These are phyloP conservation scores for Pseudogymnoascus sp. DNA, from an alignment of 2,329 filamentous ascomycete species.

Conservation along the genomic window DNA sequence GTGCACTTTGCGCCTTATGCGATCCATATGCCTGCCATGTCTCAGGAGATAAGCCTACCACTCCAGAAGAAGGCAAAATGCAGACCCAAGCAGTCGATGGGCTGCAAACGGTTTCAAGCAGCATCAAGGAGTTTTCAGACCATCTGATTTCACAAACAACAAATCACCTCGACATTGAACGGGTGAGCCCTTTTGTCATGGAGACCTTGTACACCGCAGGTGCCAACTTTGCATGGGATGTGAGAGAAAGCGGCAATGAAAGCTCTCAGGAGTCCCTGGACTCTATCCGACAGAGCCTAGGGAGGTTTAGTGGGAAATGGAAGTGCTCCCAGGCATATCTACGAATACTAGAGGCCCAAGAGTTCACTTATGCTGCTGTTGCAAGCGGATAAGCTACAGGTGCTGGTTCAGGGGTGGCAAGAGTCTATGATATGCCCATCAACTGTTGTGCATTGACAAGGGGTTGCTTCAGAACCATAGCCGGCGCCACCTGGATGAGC, in stretches of 20 bases:
- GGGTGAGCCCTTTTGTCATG: conserved; percentile 30
- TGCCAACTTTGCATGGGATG: conserved; percentile 31
- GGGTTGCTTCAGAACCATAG: not conserved
- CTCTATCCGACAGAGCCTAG: conserved; percentile 25
- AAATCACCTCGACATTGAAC: conserved; percentile 21
- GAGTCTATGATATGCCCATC: not conserved
- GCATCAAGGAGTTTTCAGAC: conserved; percentile 25
- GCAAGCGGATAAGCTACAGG: not conserved
- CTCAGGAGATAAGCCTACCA: conserved; percentile 14
- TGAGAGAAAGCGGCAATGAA: conserved; percentile 30
- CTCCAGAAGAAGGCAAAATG: conserved; percentile 24
- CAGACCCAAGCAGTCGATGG: conserved; percentile 29
- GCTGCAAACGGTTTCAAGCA: conserved; percentile 25
- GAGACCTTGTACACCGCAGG: conserved; percentile 32
- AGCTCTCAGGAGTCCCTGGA: conserved; percentile 25
- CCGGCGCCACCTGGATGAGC: not conserved
- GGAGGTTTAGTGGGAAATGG: conserved; percentile 28
- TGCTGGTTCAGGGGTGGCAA: not conserved
- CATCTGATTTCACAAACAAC: conserved; percentile 20
- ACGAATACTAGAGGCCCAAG: conserved; percentile 30
- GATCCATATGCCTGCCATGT: conserved; percentile 31
- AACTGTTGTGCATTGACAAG: not conserved
- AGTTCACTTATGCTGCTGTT: conserved; percentile 26
- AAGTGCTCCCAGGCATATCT: conserved; percentile 31
- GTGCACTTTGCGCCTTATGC: conserved; percentile 27